phyloP scores from a whole-genome alignment of 441 rosid species.

The Hura crepitans region DNA sequence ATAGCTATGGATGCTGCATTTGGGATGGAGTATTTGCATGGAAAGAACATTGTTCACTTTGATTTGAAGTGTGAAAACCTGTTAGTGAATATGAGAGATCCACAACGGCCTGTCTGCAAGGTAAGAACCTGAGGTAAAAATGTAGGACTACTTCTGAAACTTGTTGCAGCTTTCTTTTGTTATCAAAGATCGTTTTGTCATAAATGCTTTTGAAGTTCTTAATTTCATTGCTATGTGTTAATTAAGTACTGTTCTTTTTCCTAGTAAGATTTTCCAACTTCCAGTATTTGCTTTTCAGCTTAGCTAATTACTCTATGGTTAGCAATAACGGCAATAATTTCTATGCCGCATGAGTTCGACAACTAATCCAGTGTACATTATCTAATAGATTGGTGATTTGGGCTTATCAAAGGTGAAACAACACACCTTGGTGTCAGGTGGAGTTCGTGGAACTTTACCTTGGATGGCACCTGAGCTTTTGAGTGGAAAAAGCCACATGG shows the following conservation, averaged over 20 bases:
- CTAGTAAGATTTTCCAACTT: slow-evolving; percentile 10
- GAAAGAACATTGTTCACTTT: slow-evolving; percentile 93
- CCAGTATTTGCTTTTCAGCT: slow-evolving; percentile 10
- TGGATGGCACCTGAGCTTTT: slow-evolving; percentile 99
- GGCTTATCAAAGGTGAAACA: slow-evolving; percentile 96
- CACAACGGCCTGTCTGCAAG: slow-evolving; percentile 98
- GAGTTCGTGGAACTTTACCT: slow-evolving; percentile 97
- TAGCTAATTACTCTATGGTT: slow-evolving; percentile 1
- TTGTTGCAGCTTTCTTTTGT: slow-evolving; percentile 18
- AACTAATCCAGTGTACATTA: slow-evolving; percentile 17
- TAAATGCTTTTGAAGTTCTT: slow-evolving; percentile 10
- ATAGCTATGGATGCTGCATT: slow-evolving; percentile 98
- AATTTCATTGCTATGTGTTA: slow-evolving; percentile 17
- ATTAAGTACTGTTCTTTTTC: background rate
- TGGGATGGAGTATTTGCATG: slow-evolving; percentile 99
- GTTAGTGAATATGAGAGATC: slow-evolving; percentile 97
- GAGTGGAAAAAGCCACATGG: slow-evolving; percentile 97
- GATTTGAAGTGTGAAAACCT: slow-evolving; percentile 97
- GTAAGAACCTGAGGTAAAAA: slow-evolving; percentile 33
- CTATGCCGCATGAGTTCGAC: slow-evolving; percentile 8
- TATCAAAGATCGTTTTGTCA: background rate
- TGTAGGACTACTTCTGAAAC: background rate
- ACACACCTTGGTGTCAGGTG: slow-evolving; percentile 93
- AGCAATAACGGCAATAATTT: background rate
- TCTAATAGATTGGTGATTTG: slow-evolving; percentile 82